A percentile compares a stretch with the other conserved stretches of the same genome.
Conservation (phyloP, 148 eudicot species). For the Amaranthus palmeri region DNA sequence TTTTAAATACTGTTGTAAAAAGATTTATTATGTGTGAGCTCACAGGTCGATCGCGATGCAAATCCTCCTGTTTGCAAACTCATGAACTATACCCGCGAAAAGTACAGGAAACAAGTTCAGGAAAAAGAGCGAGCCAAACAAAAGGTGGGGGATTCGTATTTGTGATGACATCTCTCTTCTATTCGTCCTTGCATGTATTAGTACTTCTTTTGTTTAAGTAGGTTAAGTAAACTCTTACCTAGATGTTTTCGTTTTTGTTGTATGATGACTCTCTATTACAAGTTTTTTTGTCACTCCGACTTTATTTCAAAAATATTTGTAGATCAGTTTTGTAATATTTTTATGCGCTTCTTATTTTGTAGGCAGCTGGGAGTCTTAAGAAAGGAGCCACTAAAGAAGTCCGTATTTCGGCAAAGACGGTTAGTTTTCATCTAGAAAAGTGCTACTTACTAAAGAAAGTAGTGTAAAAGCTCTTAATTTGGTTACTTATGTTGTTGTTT, state of each 20-base stretch:
- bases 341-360: slow-evolving; percentile 24
- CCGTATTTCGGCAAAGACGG: slow-evolving; percentile 58
- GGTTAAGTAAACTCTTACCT: neutral
- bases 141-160: slow-evolving; percentile 42
- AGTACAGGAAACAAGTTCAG: slow-evolving; percentile 44
- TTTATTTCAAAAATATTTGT: neutral
- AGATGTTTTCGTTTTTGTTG: neutral
- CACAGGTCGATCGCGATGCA: slow-evolving; percentile 53
- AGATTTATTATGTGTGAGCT: slow-evolving; percentile 7
- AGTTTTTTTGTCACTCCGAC: neutral
- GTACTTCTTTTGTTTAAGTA: neutral
- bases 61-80: slow-evolving; percentile 80
- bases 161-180: neutral
- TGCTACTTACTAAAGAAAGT: neutral
- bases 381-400: slow-evolving; percentile 59
- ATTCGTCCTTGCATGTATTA: neutral
- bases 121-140: slow-evolving; percentile 54
- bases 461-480: neutral
- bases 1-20: neutral
- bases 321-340: slow-evolving; percentile 4
- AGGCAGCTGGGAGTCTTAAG: slow-evolving; percentile 53
- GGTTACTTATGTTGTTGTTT: neutral
- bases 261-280: neutral
- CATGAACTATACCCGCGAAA: slow-evolving; percentile 58
- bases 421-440: slow-evolving; percentile 32